A percentile compares a stretch with the other conserved stretches of the same genome.
phyloP scores from a whole-genome alignment of 2,329 filamentous ascomycete species.

The Beauveria scarabaeidicola region DNA sequence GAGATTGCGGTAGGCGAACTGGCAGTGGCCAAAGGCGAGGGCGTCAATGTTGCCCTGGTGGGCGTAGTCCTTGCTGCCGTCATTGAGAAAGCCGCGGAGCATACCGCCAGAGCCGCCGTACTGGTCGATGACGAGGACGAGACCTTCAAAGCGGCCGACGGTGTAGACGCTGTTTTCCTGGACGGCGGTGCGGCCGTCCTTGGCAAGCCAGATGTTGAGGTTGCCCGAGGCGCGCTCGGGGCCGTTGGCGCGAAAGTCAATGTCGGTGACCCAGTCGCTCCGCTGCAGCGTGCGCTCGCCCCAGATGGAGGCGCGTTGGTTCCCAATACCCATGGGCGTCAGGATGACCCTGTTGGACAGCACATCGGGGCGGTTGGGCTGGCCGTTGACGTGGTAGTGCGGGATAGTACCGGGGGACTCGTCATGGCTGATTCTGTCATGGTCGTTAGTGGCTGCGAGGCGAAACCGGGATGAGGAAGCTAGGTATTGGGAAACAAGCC shows the following conservation, averaged over 20 bases:
- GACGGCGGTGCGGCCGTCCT: slow-evolving; percentile 56
- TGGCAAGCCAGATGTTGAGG: slow-evolving; percentile 86
- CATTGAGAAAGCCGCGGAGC: slow-evolving; percentile 88
- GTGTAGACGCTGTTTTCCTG: slow-evolving; percentile 76
- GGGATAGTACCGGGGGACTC: slow-evolving; percentile 40
- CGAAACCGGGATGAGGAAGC: background rate
- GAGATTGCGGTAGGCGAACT: slow-evolving; percentile 83
- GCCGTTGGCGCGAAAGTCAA: slow-evolving; percentile 82
- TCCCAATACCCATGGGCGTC: slow-evolving; percentile 80
- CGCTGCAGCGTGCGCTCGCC: slow-evolving; percentile 53
- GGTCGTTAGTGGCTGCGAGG: background rate
- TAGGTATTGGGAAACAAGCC: background rate
- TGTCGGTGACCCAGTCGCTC: slow-evolving; percentile 69
- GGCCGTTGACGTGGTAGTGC: slow-evolving; percentile 47
- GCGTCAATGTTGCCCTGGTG: slow-evolving; percentile 69
- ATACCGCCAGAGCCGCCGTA: slow-evolving; percentile 71
- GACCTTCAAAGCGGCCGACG: slow-evolving; percentile 76
- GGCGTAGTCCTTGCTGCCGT: slow-evolving; percentile 73
- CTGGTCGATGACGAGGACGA: slow-evolving; percentile 78
- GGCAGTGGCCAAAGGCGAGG: slow-evolving; percentile 88
- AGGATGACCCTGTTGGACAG: slow-evolving; percentile 89
- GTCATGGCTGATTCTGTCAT: slow-evolving; percentile 54
- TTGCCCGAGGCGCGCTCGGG: slow-evolving; percentile 81
- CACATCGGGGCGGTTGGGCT: slow-evolving; percentile 48
- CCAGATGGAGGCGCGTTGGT: slow-evolving; percentile 79